Evolutionary conservation across 805 yeast genomes (phyloP), one percentile per base, ranked within the genome.

Genomic region (Lipomyces kockii): DNA sequence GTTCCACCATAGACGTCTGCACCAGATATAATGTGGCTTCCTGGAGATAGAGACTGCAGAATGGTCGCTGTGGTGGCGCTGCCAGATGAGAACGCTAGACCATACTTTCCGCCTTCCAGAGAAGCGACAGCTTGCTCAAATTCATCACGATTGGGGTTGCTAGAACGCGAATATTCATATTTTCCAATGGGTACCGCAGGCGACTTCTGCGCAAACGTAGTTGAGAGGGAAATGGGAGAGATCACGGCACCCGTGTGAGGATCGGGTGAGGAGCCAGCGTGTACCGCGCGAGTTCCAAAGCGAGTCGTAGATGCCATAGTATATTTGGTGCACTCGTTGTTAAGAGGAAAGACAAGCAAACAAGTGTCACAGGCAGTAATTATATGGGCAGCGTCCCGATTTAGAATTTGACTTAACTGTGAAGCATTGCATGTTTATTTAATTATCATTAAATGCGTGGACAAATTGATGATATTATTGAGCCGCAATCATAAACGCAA

Each of bases 1-100:
- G 97, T 91, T 74, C 97, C 97, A 70, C 97, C 97, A 79, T 91
- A 91, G 58, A 91, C 97, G 75, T 91, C 97, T 74, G 90, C 92
- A 75, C 90, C 87, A 58, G 92, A 87, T 60, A 91, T 82, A 54
- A 89, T 89, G 76, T 91, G 95, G 54, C 90, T 83, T 59, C 88
- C 89, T 70, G 85, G 84, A 56, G 90, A 87, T 74, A 91, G 81
- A 39, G 89, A 84, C 79, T 91, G 97, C 75, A 90, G 80, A 56
- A 91, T 82, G 73, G 88, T 84, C 32, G 95, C 91, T 56, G 96
- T 90, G 69, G 91, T 84, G 60, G 97, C 96, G 61, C 92, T 88
- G 62, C 97, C 97, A n/a, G 96, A 89, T 49, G 90, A 80, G 77
- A 90, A 88, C 20, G 94, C 97, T 68, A 91, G 79, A 34, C 90